Evolutionary conservation across 441 rosid species (phyloP).

Genomic region (Pelargonium australe): DNA sequence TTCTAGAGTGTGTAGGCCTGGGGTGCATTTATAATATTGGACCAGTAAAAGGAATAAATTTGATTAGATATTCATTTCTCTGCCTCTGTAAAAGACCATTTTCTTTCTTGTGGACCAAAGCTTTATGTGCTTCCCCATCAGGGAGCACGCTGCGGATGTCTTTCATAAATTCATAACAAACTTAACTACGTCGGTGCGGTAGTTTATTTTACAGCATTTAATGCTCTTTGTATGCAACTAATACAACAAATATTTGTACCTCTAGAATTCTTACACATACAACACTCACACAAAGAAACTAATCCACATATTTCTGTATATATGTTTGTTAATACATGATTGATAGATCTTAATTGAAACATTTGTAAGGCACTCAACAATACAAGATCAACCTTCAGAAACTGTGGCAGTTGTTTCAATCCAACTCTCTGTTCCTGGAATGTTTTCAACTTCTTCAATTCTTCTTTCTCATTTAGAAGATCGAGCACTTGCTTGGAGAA

Average conservation of each 20-base stretch:
- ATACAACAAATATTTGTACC: background rate
- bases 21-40: background rate
- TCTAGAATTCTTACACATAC: background rate
- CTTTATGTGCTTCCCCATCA: background rate
- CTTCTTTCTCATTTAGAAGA: slow-evolving; percentile 51
- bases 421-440: slow-evolving; percentile 59
- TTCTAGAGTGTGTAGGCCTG: background rate
- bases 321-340: slow-evolving; percentile 14
- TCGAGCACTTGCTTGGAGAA: slow-evolving; percentile 76
- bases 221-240: background rate
- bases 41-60: slow-evolving; percentile 1
- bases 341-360: slow-evolving; percentile 27
- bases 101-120: background rate
- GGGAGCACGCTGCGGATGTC: background rate
- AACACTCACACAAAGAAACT: background rate
- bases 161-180: background rate
- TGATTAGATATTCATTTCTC: background rate
- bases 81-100: background rate
- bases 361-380: slow-evolving; percentile 43
- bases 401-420: slow-evolving; percentile 49
- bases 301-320: background rate
- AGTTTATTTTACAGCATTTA: background rate
- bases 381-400: slow-evolving; percentile 41
- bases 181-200: background rate
- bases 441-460: slow-evolving; percentile 55